phyloP scores from a whole-genome alignment of 2,329 filamentous ascomycete genomes.

The Cladosporium phlei region DNA sequence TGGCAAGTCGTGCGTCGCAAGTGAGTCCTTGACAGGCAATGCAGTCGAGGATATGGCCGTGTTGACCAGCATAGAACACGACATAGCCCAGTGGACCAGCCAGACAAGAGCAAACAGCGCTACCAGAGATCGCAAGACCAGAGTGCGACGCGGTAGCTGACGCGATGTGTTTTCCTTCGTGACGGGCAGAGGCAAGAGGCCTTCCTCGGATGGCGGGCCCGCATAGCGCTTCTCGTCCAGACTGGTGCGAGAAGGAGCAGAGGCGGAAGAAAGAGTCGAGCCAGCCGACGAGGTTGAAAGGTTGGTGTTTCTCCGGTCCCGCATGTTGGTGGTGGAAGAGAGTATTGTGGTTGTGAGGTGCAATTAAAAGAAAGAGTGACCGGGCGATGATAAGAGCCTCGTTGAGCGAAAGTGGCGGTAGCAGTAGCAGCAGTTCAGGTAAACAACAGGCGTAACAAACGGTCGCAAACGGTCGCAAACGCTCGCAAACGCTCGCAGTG shows the following conservation, averaged over 20 bases:
- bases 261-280: conserved; percentile 66
- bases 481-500: no score
- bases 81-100: conserved; percentile 8
- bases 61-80: not conserved
- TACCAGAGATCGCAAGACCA: conserved; percentile 16
- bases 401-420: no score
- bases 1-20: conserved; percentile 51
- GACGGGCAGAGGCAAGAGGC: conserved; percentile 8
- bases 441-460: no score
- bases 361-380: no score
- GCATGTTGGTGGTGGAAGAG: no score
- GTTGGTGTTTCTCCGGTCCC: conserved; percentile 45
- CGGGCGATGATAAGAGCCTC: no score
- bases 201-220: conserved; percentile 1
- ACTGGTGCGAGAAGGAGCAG: conserved; percentile 54
- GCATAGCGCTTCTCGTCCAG: conserved; percentile 50
- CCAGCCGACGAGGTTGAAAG: conserved; percentile 59
- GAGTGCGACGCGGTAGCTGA: conserved; percentile 10
- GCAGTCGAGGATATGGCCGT: conserved; percentile 13
- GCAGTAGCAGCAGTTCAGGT: no score
- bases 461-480: no score
- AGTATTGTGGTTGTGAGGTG: no score
- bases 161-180: conserved; percentile 11
- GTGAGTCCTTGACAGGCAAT: conserved; percentile 6
- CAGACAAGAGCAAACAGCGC: conserved; percentile 17